Conservation (phyloP, 2,329 filamentous ascomycete species). For the Talaromyces albobiverticillius region DNA sequence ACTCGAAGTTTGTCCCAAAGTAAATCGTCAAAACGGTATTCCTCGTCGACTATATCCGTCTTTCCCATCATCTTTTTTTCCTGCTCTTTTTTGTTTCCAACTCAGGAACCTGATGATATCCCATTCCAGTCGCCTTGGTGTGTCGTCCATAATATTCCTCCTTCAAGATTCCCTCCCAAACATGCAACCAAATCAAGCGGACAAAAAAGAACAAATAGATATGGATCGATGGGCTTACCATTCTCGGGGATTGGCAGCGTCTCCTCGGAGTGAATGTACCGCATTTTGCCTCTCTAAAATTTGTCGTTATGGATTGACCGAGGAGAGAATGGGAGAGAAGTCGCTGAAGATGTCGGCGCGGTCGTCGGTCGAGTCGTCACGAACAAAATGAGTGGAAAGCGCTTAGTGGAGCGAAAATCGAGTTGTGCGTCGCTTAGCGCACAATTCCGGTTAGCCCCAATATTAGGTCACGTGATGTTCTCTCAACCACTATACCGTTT, state of each 20-base stretch:
- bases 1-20: background rate
- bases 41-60: background rate
- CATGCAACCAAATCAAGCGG: background rate
- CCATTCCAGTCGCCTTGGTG: background rate
- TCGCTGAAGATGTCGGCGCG: slow-evolving; percentile 34
- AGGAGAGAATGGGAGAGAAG: slow-evolving; percentile 22
- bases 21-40: background rate
- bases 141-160: background rate
- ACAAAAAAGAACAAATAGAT: background rate
- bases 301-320: slow-evolving; percentile 33
- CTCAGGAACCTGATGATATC: background rate
- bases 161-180: background rate
- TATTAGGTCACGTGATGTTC: slow-evolving; percentile 27
- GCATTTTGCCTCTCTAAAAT: slow-evolving; percentile 71
- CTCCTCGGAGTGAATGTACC: slow-evolving; percentile 99
- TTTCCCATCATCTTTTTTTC: background rate
- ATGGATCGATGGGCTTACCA: slow-evolving; percentile 59
- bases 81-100: background rate
- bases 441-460: slow-evolving; percentile 33
- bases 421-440: slow-evolving; percentile 45
- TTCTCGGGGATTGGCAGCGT: slow-evolving; percentile 91
- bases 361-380: slow-evolving; percentile 24
- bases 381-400: slow-evolving; percentile 27
- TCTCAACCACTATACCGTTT: no score
- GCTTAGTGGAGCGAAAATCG: slow-evolving; percentile 40